Evolutionary conservation across 192 early-diverging fungal genomes (phyloP), one percentile per base, ranked within the genome.

Genomic region (Thamnidium elegans): DNA sequence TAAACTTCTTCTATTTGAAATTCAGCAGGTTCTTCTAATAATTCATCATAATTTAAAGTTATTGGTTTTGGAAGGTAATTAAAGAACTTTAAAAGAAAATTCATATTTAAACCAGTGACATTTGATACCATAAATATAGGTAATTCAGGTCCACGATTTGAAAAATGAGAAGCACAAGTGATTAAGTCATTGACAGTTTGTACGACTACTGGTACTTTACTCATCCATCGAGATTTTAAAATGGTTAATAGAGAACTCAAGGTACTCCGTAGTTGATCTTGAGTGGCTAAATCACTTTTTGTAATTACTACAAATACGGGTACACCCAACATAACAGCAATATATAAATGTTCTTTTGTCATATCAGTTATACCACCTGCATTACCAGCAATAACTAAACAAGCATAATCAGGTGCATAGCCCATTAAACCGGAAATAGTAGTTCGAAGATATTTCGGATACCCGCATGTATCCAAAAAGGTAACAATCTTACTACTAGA

Each of bases 361-460:
- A 88, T 90, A 26, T 48, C 47, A 2, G 84, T 76, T 4, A 94
- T 62, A 2, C 77, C 73, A 3, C 80, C 86, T 8, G 85, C 71
- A 32, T 87, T 87, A 5, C 91, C 90, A 46, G 90, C 78, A 7
- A 97, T 71, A 20, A 89, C 86, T 9, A 97, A 70, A 68, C 92
- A 94, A n/a, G 90, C 91, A 75, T 88, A 91, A 52, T 95, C 91
- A 0, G 95, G 93, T 20, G 89, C 82, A 68, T 88, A 84, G 7
- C 92, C 93, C n/a, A 90, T 89, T 42, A 97, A 81, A n/a, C 89
- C 95, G 50, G 91, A 86, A 3, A 93, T 90, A 14, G 95, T 97
- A 2, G 95, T 97, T 50, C 91, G 89, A 19, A 94, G 74, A 62
- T 94, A 95, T 65, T 92, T 92, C 14, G 89, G 85, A 58, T 94